These are phyloP conservation scores for Avena eriantha DNA, from an alignment of 176 grass and related monocot species.

Conservation along the genomic window DNA sequence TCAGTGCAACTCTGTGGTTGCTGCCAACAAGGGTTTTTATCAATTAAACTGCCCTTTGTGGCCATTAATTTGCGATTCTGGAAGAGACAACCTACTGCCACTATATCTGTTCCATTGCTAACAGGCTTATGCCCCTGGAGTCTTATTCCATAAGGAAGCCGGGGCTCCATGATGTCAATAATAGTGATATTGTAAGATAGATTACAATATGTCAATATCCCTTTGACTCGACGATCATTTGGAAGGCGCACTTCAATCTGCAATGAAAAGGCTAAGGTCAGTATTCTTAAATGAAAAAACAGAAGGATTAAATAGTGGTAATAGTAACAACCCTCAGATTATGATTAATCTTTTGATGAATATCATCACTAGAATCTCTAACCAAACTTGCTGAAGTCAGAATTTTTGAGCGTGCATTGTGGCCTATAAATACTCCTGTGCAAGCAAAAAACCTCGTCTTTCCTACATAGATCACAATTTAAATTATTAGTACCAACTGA, in stretches of 20 bases:
- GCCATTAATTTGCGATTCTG: background rate
- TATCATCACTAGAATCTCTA: background rate
- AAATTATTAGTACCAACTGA: background rate
- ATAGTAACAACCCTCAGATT: background rate
- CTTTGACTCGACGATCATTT: background rate
- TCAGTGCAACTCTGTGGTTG: background rate
- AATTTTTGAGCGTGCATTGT: background rate
- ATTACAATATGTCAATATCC: slow-evolving; percentile 15
- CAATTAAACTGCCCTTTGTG: background rate
- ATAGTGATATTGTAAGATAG: slow-evolving; percentile 2
- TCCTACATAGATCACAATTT: slow-evolving; percentile 5
- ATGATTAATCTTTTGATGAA: background rate
- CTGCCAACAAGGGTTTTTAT: background rate
- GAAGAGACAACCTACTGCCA: background rate
- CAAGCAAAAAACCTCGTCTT: slow-evolving; percentile 1
- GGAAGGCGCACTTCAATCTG: slow-evolving; percentile 10
- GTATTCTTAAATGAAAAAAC: background rate
- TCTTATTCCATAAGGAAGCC: background rate
- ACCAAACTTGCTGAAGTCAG: slow-evolving; percentile 17
- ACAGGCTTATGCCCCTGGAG: background rate
- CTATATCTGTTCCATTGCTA: background rate
- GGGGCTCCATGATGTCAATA: background rate
- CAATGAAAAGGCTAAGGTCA: background rate
- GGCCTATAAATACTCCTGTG: background rate
- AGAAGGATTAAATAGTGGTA: background rate